Percentiles rank a stretch among this genome's conserved stretches.
Conservation (phyloP, 2,329 filamentous ascomycete genomes). For the Fusarium falciforme region DNA sequence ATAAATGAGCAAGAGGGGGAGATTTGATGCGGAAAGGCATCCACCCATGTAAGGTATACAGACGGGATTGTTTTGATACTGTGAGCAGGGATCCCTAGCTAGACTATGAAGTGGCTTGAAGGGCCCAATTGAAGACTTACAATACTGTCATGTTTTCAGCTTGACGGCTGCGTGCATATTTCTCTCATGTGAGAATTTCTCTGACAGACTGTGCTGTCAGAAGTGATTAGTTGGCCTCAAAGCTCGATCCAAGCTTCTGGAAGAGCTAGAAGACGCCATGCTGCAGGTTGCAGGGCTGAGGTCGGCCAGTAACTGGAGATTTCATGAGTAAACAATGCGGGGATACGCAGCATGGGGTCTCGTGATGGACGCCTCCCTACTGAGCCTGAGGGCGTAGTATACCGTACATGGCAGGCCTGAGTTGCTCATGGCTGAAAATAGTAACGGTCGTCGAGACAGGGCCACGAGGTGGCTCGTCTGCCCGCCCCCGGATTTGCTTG, state of each 20-base stretch:
- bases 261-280: background rate
- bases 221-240: background rate
- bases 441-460: background rate
- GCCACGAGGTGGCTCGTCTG: background rate
- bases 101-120: slow-evolving; percentile 13
- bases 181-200: slow-evolving; percentile 4
- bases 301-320: background rate
- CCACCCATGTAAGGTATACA: background rate
- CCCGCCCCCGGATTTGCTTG: background rate
- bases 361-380: background rate
- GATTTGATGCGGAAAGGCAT: background rate
- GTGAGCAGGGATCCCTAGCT: background rate
- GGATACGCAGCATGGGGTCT: background rate
- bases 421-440: background rate
- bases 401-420: background rate
- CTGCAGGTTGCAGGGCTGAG: background rate
- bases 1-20: slow-evolving; percentile 19
- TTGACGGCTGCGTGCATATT: slow-evolving; percentile 11
- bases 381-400: background rate
- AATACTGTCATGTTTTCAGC: background rate
- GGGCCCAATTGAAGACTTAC: slow-evolving; percentile 1
- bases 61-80: slow-evolving; percentile 8
- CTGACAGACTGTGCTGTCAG: background rate
- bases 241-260: background rate
- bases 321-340: background rate